phyloP scores from a whole-genome alignment of 257 asterid genomes.

The Craterostigma plantagineum region DNA sequence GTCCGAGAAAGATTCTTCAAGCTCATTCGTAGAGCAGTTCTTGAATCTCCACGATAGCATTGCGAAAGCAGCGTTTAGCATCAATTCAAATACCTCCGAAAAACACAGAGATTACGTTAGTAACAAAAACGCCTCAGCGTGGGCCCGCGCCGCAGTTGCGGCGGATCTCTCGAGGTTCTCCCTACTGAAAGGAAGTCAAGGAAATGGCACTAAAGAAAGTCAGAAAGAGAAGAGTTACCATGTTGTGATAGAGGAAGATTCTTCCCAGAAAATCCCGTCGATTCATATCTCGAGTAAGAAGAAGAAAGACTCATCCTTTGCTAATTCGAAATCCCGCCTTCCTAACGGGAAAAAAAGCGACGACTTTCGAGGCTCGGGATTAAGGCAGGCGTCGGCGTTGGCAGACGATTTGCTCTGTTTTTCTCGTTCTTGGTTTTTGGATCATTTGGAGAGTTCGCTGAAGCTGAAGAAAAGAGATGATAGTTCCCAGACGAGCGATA shows the following conservation, averaged over 20 bases:
- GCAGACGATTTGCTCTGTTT: constrained; percentile 33
- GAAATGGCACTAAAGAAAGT: constrained; percentile 28
- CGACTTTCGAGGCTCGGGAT: constrained; percentile 22
- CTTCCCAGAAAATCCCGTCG: constrained; percentile 11
- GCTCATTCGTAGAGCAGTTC: constrained; percentile 44
- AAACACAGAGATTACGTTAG: too few species aligned
- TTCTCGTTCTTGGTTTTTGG: constrained; percentile 57
- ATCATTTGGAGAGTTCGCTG: constrained; percentile 46
- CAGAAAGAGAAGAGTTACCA: constrained; percentile 12
- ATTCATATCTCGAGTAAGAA: background rate
- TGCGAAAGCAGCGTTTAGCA: constrained; percentile 20
- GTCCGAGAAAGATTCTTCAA: constrained; percentile 24
- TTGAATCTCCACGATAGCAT: constrained; percentile 37
- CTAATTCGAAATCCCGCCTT: constrained; percentile 14
- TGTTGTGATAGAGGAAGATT: constrained; percentile 17
- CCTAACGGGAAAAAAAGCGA: constrained; percentile 12
- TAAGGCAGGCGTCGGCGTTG: constrained; percentile 34
- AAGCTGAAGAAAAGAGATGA: too few species aligned
- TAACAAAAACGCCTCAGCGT: constrained; percentile 32
- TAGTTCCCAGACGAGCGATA: constrained; percentile 18
- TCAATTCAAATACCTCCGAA: constrained; percentile 15
- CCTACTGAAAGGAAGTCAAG: constrained; percentile 12
- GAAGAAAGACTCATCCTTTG: constrained; percentile 12
- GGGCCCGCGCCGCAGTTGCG: constrained; percentile 84
- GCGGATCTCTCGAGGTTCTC: constrained; percentile 54